Percentiles rank a stretch among this genome's conserved stretches.
Evolutionary conservation across 2,329 filamentous ascomycete genomes (phyloP).

Genomic region (Phoma sp.): DNA sequence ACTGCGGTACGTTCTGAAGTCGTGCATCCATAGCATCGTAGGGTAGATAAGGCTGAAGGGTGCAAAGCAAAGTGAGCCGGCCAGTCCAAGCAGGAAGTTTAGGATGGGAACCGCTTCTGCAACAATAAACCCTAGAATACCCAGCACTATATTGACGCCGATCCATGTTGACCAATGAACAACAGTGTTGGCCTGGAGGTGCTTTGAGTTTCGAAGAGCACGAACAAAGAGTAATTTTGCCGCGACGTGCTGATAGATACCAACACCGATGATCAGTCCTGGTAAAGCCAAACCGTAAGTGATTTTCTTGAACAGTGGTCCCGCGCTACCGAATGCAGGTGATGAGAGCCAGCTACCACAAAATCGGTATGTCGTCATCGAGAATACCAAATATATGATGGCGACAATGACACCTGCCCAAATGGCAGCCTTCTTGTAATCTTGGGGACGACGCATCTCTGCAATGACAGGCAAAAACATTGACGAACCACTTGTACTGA

Average conservation of each 20-base stretch:
- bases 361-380: conserved; percentile 54
- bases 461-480: conserved; percentile 68
- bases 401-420: conserved; percentile 61
- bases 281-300: conserved; percentile 61
- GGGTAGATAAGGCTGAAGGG: conserved; percentile 13
- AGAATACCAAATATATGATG: too few relatives aligned
- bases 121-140: conserved; percentile 9
- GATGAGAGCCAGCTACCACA: conserved; percentile 68
- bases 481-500: conserved; percentile 60
- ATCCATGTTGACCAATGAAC: conserved; percentile 60
- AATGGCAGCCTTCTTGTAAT: conserved; percentile 66
- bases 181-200: conserved; percentile 58
- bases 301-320: conserved; percentile 64
- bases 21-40: conserved; percentile 16
- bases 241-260: conserved; percentile 38
- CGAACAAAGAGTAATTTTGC: conserved; percentile 64
- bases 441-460: conserved; percentile 64
- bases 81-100: conserved; percentile 5
- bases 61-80: conserved; percentile 8
- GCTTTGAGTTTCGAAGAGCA: conserved; percentile 58
- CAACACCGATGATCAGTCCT: not conserved
- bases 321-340: conserved; percentile 66
- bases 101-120: conserved; percentile 7
- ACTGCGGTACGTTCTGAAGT: conserved; percentile 1
- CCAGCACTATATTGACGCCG: not conserved